Percentiles rank a stretch among this genome's conserved stretches.
Conservation (phyloP, 2,329 filamentous ascomycete genomes). For the Bipolaris zeicola region DNA sequence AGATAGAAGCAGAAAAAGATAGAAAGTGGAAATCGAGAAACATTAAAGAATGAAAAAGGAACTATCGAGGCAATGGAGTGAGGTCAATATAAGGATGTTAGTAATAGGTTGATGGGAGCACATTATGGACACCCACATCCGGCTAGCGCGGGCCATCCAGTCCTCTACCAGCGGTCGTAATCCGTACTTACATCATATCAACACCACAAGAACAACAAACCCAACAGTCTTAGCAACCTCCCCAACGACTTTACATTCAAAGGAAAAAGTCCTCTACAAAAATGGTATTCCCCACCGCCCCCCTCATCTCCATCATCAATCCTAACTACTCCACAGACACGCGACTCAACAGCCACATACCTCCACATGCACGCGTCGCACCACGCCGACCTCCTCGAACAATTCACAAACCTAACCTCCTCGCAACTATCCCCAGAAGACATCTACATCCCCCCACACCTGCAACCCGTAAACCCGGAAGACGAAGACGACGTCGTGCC, state of each 20-base stretch:
- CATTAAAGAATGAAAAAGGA: too few species aligned
- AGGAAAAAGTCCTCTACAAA: neutral
- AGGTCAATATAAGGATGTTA: neutral
- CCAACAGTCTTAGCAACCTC: neutral
- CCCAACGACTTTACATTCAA: neutral
- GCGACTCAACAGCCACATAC: slow-evolving; percentile 76
- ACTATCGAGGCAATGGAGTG: neutral
- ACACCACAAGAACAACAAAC: neutral
- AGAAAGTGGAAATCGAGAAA: neutral
- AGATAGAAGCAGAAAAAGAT: neutral
- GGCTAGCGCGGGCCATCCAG: slow-evolving; percentile 8
- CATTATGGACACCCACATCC: neutral
- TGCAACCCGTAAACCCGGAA: slow-evolving; percentile 83
- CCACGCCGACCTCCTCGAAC: slow-evolving; percentile 78
- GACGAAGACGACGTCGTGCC: slow-evolving; percentile 89
- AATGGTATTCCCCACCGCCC: neutral
- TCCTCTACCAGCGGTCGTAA: neutral
- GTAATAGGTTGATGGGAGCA: neutral
- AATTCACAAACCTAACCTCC: slow-evolving; percentile 50
- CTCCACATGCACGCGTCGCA: slow-evolving; percentile 74
- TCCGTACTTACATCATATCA: neutral
- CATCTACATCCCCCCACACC: slow-evolving; percentile 78
- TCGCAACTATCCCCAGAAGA: slow-evolving; percentile 62
- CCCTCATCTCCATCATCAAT: neutral
- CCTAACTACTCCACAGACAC: slow-evolving; percentile 52